Conservation (phyloP, 1,284 basidiomycete genomes). For the Retiboletus flavoniger region DNA sequence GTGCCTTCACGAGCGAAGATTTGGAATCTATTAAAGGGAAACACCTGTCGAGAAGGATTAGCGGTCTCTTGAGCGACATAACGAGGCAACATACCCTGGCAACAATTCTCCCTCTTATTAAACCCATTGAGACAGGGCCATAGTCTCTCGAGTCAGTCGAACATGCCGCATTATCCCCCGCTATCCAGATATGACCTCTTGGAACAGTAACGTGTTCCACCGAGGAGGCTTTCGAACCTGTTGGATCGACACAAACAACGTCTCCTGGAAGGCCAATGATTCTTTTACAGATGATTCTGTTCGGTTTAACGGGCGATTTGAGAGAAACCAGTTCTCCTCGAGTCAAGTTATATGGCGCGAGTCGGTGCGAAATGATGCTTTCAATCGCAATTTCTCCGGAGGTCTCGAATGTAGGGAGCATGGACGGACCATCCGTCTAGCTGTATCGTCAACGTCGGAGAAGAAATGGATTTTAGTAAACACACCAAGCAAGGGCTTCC, state of each 20-base stretch:
- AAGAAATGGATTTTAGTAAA: not conserved
- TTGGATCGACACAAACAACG: slow-evolving; percentile 83
- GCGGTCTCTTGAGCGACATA: not conserved
- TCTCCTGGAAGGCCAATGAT: slow-evolving; percentile 91
- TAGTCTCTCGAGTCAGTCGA: slow-evolving; percentile 89
- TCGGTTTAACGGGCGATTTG: slow-evolving; percentile 71
- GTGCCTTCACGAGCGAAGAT: slow-evolving; percentile 51
- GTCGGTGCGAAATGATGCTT: slow-evolving; percentile 54
- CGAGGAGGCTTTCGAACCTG: slow-evolving; percentile 56
- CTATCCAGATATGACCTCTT: slow-evolving; percentile 87
- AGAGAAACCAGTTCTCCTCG: slow-evolving; percentile 85
- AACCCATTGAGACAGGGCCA: slow-evolving; percentile 85
- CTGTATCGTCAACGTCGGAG: not conserved
- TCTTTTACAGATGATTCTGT: slow-evolving; percentile 82
- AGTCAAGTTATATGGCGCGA: slow-evolving; percentile 51
- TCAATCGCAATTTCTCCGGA: slow-evolving; percentile 64
- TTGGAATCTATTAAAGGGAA: slow-evolving; percentile 47
- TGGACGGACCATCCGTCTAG: slow-evolving; percentile 75
- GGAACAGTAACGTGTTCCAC: slow-evolving; percentile 75
- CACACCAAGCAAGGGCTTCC: slow-evolving; percentile 53
- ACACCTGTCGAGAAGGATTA: slow-evolving; percentile 43
- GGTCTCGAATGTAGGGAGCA: slow-evolving; percentile 78
- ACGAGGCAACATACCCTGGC: slow-evolving; percentile 59
- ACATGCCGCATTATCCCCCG: slow-evolving; percentile 83
- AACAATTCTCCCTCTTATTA: slow-evolving; percentile 76